Base-by-base conservation (phyloP, 805 yeast species). In the Schwanniomyces occidentalis region DNA sequence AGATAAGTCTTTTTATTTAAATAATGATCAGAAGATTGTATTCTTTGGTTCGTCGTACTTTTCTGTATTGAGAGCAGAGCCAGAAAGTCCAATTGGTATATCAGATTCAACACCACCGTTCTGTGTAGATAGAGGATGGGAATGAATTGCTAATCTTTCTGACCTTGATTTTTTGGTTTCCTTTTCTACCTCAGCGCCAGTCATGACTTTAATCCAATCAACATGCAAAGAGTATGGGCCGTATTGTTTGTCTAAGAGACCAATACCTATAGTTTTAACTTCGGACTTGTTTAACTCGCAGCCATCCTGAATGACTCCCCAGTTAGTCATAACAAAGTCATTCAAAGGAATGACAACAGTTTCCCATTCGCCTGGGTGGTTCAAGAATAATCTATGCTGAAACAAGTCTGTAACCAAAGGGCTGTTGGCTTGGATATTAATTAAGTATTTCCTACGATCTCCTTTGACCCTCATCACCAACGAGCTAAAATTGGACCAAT, bases 321-420 rank as follows among this genome's bases (percentile, higher is more conserved):
- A 79, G 55, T 85, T 85, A 15, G 95, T 87, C 59, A 86, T 70
- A 33, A 87, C 89, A 58, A 87, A 85, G 52, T 83, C 89, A 45
- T 78, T 75, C 32, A 87, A 64, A 28, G 93, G 88, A 21, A 87
- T 79, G 18, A 82, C 76, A 9, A 86, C 88, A 2, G 88, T 82
- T 54, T 87, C 93, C 95, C 95, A 86, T 42, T 78, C 69, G 2
- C 88, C 86, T 4, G 86, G 87, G 25, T 68, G 74, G 45, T 78
- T 76, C 44, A 84, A 61, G 48, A 85, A 87, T 43, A 87, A 65
- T 15, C 95, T 61, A 57, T 87, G 95, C 59, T 87, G 95, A 59
- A 78, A 87, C 43, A 87, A 63, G 58, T 87, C 95, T 2, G 91
- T 82, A 6, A 79, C 73, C 40, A 83, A 73, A 20, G 90, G 82